Evolutionary conservation across 441 rosid genomes (phyloP).

Genomic region (Eutrema salsugineum): DNA sequence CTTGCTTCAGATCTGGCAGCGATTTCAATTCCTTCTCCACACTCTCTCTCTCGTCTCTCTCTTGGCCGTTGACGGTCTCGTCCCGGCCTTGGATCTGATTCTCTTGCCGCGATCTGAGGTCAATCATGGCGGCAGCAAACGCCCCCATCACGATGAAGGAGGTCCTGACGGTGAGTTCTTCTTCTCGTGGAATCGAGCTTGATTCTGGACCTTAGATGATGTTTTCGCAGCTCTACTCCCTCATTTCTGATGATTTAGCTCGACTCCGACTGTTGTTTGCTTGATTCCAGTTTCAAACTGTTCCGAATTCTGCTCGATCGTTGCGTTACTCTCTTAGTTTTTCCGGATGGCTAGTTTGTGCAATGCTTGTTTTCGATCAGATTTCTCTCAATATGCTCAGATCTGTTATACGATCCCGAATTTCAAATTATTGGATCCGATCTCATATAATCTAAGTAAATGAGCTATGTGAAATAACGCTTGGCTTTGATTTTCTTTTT

Average conservation of each 20-base stretch:
- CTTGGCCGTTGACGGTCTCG: constrained; percentile 24
- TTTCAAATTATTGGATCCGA: constrained; percentile 3
- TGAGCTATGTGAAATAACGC: constrained; percentile 14
- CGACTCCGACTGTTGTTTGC: neutral
- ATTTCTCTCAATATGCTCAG: constrained; percentile 9
- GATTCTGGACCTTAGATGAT: neutral
- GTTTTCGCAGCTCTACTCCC: neutral
- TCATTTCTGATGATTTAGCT: neutral
- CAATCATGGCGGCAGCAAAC: constrained; percentile 57
- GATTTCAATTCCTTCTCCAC: constrained; percentile 27
- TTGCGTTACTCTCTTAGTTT: neutral
- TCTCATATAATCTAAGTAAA: constrained; percentile 5
- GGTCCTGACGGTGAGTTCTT: constrained; percentile 46
- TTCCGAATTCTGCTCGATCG: constrained; percentile 14
- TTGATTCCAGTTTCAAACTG: neutral
- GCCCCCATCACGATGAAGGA: constrained; percentile 63
- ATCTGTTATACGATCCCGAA: constrained; percentile 12
- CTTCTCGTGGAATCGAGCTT: constrained; percentile 25
- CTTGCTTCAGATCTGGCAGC: constrained; percentile 56
- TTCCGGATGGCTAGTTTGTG: neutral
- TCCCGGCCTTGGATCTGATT: constrained; percentile 45
- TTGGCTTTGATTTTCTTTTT: constrained; percentile 26
- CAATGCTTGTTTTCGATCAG: constrained; percentile 21
- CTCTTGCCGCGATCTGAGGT: constrained; percentile 36
- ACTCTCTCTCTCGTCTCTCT: constrained; percentile 11